phyloP scores from a whole-genome alignment of 169 alveolate species.

The Blepharisma undulans region DNA sequence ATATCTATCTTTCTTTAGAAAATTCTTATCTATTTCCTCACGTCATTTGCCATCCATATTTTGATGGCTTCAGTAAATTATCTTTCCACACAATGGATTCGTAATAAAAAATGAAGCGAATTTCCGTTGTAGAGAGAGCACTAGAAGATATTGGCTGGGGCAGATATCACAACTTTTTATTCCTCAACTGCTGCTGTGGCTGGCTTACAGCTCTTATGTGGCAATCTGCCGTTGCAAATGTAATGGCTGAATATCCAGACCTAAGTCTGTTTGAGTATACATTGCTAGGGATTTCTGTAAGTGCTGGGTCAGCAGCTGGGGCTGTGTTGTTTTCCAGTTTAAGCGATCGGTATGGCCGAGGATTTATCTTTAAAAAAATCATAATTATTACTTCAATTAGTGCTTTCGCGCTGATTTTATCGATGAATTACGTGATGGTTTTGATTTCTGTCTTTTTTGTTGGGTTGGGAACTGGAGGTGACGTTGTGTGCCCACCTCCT shows the following conservation, averaged over 20 bases:
- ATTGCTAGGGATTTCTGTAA: background rate
- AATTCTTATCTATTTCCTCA: background rate
- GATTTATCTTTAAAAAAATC: background rate
- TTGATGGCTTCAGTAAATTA: background rate
- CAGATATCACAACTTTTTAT: background rate
- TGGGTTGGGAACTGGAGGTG: background rate
- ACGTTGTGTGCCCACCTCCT: background rate
- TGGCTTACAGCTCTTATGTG: background rate
- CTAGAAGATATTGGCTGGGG: conserved; percentile 35
- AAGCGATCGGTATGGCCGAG: background rate
- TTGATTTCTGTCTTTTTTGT: background rate
- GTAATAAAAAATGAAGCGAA: background rate
- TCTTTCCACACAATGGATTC: background rate
- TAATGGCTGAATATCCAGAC: background rate
- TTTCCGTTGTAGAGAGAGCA: conserved; percentile 3
- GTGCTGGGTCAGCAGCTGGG: background rate
- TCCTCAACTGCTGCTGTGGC: conserved; percentile 9
- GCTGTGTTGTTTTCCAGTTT: background rate
- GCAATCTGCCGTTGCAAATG: background rate
- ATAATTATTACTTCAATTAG: background rate
- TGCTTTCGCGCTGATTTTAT: background rate
- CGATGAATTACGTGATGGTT: background rate
- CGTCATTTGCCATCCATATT: background rate
- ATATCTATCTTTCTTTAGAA: background rate
- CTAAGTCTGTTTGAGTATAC: background rate